Evolutionary conservation across 2,329 filamentous ascomycete genomes (phyloP), one percentile per base, ranked within the genome.

Genomic region (Calycina marina): DNA sequence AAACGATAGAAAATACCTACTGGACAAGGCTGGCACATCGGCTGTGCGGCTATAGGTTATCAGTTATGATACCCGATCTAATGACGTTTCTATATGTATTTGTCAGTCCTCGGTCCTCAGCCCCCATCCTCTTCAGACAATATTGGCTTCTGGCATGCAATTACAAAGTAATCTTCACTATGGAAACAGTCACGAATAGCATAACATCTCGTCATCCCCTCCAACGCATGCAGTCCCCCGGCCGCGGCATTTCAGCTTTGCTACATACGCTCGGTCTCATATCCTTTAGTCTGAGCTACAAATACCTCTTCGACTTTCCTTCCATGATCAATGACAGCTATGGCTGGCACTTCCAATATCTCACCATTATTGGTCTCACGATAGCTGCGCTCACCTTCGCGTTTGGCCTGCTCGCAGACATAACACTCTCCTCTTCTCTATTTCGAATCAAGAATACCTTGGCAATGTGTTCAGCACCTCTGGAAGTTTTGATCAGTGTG

Each of bases 391-490:
- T 63, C 28, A 77, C 72, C 31, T 83, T 83, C 51, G 43, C 54
- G 30, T 54, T 68, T 15, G 80, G 69, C 4, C 56, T 78, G 4
- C 49, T 76, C 20, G 73, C 77, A 32, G 79, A 85, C 51, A 44
- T 82, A 6, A 71, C 70, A 0, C 51, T 69, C 15, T 73, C 61
- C 20, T 56, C 54, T 1, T 50, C 49, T n/a, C 59, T 81, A 9
- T 84, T 83, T 55, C 50, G 57, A 2, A 48, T 66, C 35, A 85
- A 85, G 55, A 85, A 85, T 51, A 57, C 81, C 86, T n/a, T 90
- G 98, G 22, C 25, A 11, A 13, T 29, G 9, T 64, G 72, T 39
- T 69, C 71, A 24, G 67, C 78, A 6, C 80, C 80, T 0, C 59
- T 85, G 36, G 77, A 81, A 52, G 68, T 77, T 14, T 58, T 84